Evolutionary conservation across 495 filamentous ascomycete genomes (phyloP), one percentile per base, ranked within the genome.

Genomic region (Trichoderma reesei): DNA sequence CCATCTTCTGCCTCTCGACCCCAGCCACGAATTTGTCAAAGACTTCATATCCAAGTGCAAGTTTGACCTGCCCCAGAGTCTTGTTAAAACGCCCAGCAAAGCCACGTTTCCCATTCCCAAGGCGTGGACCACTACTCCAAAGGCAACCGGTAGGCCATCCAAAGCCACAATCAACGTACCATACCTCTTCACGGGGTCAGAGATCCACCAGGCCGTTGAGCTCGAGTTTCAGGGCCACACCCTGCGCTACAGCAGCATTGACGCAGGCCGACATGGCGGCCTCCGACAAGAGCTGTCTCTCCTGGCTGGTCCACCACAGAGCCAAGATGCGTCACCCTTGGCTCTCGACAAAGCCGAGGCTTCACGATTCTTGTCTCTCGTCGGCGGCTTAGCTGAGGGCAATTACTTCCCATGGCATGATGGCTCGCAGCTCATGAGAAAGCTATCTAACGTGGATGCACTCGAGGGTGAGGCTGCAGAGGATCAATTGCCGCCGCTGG

Each of bases 171-270:
- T 64, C 10, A 51, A 41, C 13, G 56, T 80, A 10, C 65, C 74
- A 41, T 84, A 85, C 72, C 66, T 74, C 26, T 79, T 81, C 66
- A 73, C 72, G 36, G 76, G 76, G 3, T 63, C 81, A 7, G 80
- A 84, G 60, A 66, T 79, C 8, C 72, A 74, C 8, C 72, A 73
- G 33, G 67, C 69, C 51, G 65, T 79, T 26, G 64, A 71, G 1
- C 66, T 78, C 34, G 67, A 70, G 5, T 78, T 72, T 68, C 61
- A 71, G 1, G 72, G 70, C 33, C 77, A 76, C 71, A 69, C 62
- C 5, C 62, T 83, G 16, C 65, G 68, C 0, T 84, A 81, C 72
- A 76, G 73, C 0, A 73, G 67, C 65, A 72, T 79, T 61, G 75
- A 83, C 38, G 76, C 67, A 14, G 80, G 80, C 0, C 72, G 71